Base-by-base conservation (phyloP, 2,329 filamentous ascomycete genomes). In the Cordyceps pruinosa region DNA sequence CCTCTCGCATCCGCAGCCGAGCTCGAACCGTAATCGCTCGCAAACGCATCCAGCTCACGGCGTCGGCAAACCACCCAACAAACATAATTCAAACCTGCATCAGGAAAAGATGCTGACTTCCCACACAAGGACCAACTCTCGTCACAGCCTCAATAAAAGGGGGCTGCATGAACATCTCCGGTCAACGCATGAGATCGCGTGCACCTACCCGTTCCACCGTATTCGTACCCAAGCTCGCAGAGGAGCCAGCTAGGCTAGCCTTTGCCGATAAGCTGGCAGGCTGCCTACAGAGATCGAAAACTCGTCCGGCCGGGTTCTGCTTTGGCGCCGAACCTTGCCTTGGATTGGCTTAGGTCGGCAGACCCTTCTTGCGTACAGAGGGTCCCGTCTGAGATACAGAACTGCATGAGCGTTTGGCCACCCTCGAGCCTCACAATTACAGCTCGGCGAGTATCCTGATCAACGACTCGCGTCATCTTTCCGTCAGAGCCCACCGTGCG, bases 211-310 rank as follows among this genome's bases (percentile, higher is more conserved):
- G n/a, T 51, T 28, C 25, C 32, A n/a, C 46, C 54, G 54, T 57
- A 57, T 57, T 57, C 54, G 54, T 57, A 57, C 54, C 17, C 28
- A n/a, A n/a, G n/a, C n/a, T n/a, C n/a, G n/a, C n/a, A n/a, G n/a
- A n/a, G 10, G 28, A n/a, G 12, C 10, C n/a, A n/a, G n/a, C n/a
- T n/a, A 15, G 45, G 45, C 28, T 23, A 21, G 28, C 28, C 25
- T 49, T 30, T 45, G 19, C 46, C 39, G 54, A 57, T 50, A 19
- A 42, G 45, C 44, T 45, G 52, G n/a, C 42, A 23, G 37, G 46
- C 46, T 50, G 45, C 26, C 21, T 46, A n/a, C 45, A 48, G 44
- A 48, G 54, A 57, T 57, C 54, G 30, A 48, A 56, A 56, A 56
- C 25, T 34, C n/a, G n/a, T n/a, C n/a, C n/a, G n/a, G n/a, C n/a